phyloP scores from a whole-genome alignment of 2,329 filamentous ascomycete genomes.

The Alternaria triticimaculans region DNA sequence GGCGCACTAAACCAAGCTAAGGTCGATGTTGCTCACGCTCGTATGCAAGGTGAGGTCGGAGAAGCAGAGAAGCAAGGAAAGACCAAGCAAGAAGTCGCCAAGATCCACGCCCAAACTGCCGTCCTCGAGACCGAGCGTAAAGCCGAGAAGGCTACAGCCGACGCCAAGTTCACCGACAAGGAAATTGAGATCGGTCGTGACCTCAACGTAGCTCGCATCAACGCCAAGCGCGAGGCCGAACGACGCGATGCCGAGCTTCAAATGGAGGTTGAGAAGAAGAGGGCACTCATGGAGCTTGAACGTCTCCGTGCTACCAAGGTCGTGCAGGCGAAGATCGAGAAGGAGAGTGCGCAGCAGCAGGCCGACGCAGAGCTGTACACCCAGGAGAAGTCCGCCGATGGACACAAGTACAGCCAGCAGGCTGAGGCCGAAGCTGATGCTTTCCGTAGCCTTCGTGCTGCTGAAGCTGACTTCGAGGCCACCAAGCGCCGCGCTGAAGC shows the following conservation, averaged over 20 bases:
- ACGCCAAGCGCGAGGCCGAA: slow-evolving; percentile 75
- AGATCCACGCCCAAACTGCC: slow-evolving; percentile 85
- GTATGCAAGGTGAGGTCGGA: slow-evolving; percentile 72
- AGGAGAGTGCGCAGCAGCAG: slow-evolving; percentile 72
- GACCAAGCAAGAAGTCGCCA: slow-evolving; percentile 84
- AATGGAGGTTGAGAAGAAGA: slow-evolving; percentile 76
- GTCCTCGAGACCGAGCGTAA: slow-evolving; percentile 85
- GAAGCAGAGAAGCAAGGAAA: slow-evolving; percentile 80
- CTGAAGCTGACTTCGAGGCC: slow-evolving; percentile 53
- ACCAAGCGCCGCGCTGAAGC: slow-evolving; percentile 52
- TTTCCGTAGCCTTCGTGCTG: slow-evolving; percentile 49
- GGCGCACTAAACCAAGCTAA: slow-evolving; percentile 82
- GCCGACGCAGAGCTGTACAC: slow-evolving; percentile 64
- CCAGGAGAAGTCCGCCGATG: slow-evolving; percentile 60
- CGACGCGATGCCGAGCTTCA: slow-evolving; percentile 80
- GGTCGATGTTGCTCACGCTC: slow-evolving; percentile 65
- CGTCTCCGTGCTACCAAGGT: slow-evolving; percentile 78
- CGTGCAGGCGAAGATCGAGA: slow-evolving; percentile 74
- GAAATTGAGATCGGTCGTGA: slow-evolving; percentile 76
- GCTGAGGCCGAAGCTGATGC: slow-evolving; percentile 64
- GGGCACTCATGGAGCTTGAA: slow-evolving; percentile 80
- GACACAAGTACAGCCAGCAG: slow-evolving; percentile 64
- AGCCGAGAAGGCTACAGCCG: slow-evolving; percentile 78
- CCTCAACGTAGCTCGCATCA: slow-evolving; percentile 77
- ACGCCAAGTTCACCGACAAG: slow-evolving; percentile 75